Evolutionary conservation across 2,329 filamentous ascomycete species (phyloP).

Genomic region (Cladorrhinum sp.): DNA sequence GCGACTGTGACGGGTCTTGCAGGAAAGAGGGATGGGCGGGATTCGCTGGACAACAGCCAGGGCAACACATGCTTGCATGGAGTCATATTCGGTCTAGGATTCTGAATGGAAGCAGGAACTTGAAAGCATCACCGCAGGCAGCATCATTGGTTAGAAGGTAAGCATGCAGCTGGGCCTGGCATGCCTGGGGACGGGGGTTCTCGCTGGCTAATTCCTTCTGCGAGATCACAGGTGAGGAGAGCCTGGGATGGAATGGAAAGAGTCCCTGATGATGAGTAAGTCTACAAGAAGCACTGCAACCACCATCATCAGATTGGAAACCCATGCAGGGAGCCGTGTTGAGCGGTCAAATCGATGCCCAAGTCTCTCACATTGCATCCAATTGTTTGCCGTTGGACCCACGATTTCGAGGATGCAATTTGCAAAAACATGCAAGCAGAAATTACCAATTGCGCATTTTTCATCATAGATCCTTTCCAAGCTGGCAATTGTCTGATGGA

Average conservation of each 20-base stretch:
- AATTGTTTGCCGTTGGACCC: neutral
- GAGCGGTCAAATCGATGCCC: conserved; percentile 1
- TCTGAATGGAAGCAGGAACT: neutral
- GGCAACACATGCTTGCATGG: conserved; percentile 17
- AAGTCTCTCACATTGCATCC: conserved; percentile 2
- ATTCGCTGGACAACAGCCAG: conserved; percentile 21
- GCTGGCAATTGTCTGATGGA: neutral
- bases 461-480: too few relatives aligned
- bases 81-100: neutral
- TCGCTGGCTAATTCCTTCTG: neutral
- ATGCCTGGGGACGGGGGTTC: neutral
- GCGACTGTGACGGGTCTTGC: conserved; percentile 20
- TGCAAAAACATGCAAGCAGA: neutral
- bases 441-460: neutral
- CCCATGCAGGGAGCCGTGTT: neutral
- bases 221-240: neutral
- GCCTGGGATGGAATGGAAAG: neutral
- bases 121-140: neutral
- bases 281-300: neutral
- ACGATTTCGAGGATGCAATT: neutral
- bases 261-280: neutral
- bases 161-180: neutral
- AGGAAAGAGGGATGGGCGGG: conserved; percentile 16
- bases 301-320: neutral
- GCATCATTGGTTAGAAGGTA: neutral